Conservation (phyloP, 768 basidiomycete species). For the Cubamyces sp. region DNA sequence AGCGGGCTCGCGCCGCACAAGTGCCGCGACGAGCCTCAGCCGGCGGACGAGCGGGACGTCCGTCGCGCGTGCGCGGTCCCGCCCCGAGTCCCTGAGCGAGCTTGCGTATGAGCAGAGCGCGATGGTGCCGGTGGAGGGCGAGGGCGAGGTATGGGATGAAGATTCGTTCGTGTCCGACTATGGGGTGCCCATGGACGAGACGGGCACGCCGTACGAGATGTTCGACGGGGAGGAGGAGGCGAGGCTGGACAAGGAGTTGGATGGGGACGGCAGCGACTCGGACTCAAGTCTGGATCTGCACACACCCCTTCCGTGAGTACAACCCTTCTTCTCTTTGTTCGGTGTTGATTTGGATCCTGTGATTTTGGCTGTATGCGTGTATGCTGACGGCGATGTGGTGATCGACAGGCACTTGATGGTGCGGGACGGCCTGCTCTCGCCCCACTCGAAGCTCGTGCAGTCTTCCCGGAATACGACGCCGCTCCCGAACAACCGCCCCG, state of each 20-base stretch:
- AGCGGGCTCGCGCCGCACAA: conserved; percentile 14
- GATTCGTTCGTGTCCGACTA: conserved; percentile 36
- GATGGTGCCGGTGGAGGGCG: conserved; percentile 18
- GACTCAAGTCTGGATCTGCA: conserved; percentile 44
- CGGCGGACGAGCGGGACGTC: conserved; percentile 14
- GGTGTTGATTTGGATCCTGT: neutral
- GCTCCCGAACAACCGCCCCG: conserved; percentile 28
- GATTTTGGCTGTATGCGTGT: too few relatives aligned
- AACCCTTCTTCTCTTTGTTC: neutral
- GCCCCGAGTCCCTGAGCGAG: conserved; percentile 23
- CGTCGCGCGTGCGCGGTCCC: conserved; percentile 1
- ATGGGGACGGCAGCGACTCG: conserved; percentile 36
- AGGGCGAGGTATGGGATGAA: conserved; percentile 31
- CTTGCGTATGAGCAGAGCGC: conserved; percentile 23
- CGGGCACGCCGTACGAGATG: conserved; percentile 29
- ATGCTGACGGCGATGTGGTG: conserved; percentile 3
- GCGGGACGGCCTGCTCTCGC: conserved; percentile 43
- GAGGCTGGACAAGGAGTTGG: conserved; percentile 33
- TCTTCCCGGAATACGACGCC: conserved; percentile 24
- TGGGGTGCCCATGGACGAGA: conserved; percentile 34
- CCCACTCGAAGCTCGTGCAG: conserved; percentile 43
- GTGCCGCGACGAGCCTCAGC: neutral
- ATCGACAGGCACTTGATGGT: conserved; percentile 42
- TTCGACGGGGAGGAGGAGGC: conserved; percentile 32
- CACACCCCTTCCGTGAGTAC: conserved; percentile 44